Conservation (phyloP, 2,329 filamentous ascomycete genomes). For the Ophiostoma piceae region DNA sequence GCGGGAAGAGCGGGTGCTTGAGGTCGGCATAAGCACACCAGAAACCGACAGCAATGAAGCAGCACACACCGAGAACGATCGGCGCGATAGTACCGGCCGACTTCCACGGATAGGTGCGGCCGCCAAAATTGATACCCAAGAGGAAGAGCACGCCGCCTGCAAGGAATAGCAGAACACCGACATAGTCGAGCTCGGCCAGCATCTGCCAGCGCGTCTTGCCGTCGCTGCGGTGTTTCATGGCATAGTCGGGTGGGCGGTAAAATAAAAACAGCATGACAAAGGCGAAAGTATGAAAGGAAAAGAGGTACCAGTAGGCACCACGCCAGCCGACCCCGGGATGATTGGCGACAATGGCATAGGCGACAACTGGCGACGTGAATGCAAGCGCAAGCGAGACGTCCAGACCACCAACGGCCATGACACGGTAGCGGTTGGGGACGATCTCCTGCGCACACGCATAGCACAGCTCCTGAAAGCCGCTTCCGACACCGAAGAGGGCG, state of each 20-base stretch:
- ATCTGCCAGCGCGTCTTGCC: conserved; percentile 31
- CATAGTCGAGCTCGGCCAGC: conserved; percentile 37
- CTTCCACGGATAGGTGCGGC: neutral
- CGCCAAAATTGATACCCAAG: neutral
- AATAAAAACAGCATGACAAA: conserved; percentile 30
- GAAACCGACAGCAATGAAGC: conserved; percentile 32
- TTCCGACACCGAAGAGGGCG: conserved; percentile 22
- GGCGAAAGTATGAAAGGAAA: conserved; percentile 28
- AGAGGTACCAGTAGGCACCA: conserved; percentile 27
- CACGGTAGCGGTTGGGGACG: conserved; percentile 24
- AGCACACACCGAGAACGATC: conserved; percentile 30
- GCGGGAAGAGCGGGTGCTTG: conserved; percentile 33
- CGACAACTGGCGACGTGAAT: conserved; percentile 6
- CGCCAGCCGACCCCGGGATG: conserved; percentile 28
- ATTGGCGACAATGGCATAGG: conserved; percentile 23
- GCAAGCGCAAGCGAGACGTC: conserved; percentile 22
- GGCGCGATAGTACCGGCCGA: conserved; percentile 28
- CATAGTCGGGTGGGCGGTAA: conserved; percentile 37
- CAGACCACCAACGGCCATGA: conserved; percentile 23
- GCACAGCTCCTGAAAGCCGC: conserved; percentile 33
- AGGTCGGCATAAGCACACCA: conserved; percentile 32
- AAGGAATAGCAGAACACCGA: conserved; percentile 32
- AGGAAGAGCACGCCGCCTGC: conserved; percentile 25
- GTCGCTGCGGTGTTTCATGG: conserved; percentile 33
- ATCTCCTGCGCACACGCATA: conserved; percentile 29